A percentile compares a stretch with the other conserved stretches of the same genome.
phyloP scores from a whole-genome alignment of 1,139 yeast genomes.

The Pichia sp. region DNA sequence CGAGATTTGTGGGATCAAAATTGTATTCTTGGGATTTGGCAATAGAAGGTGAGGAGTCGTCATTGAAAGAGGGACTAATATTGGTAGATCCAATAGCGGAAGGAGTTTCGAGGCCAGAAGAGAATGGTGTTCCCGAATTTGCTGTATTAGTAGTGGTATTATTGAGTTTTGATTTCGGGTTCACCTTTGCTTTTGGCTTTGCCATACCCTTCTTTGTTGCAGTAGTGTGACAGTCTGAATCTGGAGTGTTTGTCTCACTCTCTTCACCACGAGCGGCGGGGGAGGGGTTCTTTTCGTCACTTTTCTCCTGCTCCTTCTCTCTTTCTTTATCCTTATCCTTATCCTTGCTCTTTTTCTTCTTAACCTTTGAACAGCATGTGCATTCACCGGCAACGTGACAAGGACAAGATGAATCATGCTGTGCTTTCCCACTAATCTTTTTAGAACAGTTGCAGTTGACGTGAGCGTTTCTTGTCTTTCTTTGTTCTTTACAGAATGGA shows the following conservation, averaged over 20 bases:
- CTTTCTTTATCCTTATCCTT: conserved; percentile 15
- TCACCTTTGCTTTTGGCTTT: background rate
- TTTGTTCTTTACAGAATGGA: conserved; percentile 73
- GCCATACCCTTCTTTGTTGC: too few species aligned
- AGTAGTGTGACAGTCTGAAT: background rate
- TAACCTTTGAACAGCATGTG: conserved; percentile 43
- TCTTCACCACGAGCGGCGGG: too few species aligned
- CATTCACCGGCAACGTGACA: conserved; percentile 47
- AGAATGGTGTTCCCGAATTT: background rate
- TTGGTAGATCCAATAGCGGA: too few species aligned
- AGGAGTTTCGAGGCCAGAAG: too few species aligned
- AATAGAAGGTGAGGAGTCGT: background rate
- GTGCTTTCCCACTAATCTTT: conserved; percentile 29
- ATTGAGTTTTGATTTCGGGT: background rate
- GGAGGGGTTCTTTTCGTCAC: background rate
- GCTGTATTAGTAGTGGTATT: too few species aligned
- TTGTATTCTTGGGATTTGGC: background rate
- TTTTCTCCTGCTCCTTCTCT: background rate
- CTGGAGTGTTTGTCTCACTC: background rate
- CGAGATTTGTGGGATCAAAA: background rate
- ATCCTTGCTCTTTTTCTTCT: conserved; percentile 7
- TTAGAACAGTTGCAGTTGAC: conserved; percentile 70
- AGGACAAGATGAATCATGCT: conserved; percentile 45
- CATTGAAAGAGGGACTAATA: background rate
- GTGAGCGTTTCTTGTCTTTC: conserved; percentile 65